A percentile compares a stretch with the other conserved stretches of the same genome.
Evolutionary conservation across 208 protist genomes (phyloP).

Genomic region (Phytomonas francai): DNA sequence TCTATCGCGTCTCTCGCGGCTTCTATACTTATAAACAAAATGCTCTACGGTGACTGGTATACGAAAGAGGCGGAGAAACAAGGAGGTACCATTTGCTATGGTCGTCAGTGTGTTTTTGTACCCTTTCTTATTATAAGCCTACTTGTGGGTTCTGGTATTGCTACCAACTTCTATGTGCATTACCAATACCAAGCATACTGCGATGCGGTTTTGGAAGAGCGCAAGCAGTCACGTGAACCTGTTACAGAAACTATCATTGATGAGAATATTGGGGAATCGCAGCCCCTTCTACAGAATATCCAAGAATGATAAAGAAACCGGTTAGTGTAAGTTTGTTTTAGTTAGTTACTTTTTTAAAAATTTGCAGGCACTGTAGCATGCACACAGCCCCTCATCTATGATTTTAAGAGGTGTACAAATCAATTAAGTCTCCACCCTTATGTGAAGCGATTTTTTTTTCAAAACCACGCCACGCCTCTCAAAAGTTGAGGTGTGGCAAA

Average conservation of each 20-base stretch:
- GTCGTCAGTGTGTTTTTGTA: conserved; percentile 47
- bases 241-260: neutral
- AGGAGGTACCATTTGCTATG: conserved; percentile 38
- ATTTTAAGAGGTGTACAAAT: neutral
- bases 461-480: neutral
- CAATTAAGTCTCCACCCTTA: neutral
- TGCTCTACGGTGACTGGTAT: conserved; percentile 72
- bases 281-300: neutral
- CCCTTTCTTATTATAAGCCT: conserved; percentile 50
- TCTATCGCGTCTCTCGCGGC: conserved; percentile 35
- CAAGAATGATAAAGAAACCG: neutral
- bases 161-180: conserved; percentile 46
- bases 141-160: conserved; percentile 25
- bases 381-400: neutral
- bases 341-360: neutral
- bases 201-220: conserved; percentile 17
- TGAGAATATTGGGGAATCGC: neutral
- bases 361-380: neutral
- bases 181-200: conserved; percentile 37
- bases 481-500: neutral
- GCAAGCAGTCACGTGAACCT: neutral
- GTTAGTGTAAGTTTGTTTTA: neutral
- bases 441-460: neutral
- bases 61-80: conserved; percentile 46
- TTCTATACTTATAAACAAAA: conserved; percentile 59